phyloP scores from a whole-genome alignment of 129 eudicot genomes.

The Erigeron canadensis region DNA sequence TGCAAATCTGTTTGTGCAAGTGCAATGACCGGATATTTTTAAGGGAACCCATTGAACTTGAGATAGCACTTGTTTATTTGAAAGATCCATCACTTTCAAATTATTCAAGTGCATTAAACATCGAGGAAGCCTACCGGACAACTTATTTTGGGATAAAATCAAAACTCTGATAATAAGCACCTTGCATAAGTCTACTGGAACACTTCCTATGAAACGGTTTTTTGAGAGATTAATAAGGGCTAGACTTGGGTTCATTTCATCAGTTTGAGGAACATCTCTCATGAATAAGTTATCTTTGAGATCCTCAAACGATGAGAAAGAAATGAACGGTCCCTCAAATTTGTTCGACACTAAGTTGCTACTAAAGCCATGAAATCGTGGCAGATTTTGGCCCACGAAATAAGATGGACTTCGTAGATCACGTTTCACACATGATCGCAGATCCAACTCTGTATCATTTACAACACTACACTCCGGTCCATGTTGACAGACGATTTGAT shows the following conservation, averaged over 20 bases:
- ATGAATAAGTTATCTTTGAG: neutral
- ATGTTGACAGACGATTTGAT: neutral
- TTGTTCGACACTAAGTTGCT: neutral
- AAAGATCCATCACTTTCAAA: neutral
- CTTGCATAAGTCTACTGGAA: neutral
- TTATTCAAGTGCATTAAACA: neutral
- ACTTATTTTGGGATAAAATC: neutral
- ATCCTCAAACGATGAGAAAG: neutral
- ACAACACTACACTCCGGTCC: neutral
- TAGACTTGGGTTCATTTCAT: neutral
- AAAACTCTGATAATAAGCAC: neutral
- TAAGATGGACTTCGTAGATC: no score
- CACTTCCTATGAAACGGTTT: neutral
- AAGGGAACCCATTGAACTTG: neutral
- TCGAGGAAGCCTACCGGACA: neutral
- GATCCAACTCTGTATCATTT: neutral
- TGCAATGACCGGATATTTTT: neutral
- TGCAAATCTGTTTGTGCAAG: neutral
- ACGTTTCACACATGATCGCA: no score
- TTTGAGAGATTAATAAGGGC: neutral
- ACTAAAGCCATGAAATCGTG: neutral
- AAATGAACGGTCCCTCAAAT: neutral
- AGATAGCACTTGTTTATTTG: neutral
- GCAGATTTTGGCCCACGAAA: neutral
- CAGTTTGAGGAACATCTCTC: neutral